Percentiles rank a stretch among this genome's conserved stretches.
phyloP scores from a whole-genome alignment of 2,329 filamentous ascomycete genomes.

The Periconia sp. region DNA sequence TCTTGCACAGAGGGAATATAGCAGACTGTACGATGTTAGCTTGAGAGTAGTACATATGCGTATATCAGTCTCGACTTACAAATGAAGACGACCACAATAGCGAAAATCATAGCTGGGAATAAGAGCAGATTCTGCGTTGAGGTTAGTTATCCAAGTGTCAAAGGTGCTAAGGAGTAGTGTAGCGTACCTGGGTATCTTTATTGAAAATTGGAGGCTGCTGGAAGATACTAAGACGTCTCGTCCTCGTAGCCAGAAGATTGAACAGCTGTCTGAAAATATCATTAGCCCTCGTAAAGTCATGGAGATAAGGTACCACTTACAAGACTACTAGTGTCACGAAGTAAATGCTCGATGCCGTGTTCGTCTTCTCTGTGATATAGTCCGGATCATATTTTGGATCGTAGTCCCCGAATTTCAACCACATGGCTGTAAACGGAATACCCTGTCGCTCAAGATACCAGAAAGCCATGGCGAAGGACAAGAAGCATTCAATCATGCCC shows the following conservation, averaged over 20 bases:
- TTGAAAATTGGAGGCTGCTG: slow-evolving; percentile 73
- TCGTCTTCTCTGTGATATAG: slow-evolving; percentile 56
- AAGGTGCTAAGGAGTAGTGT: neutral
- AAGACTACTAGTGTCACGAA: slow-evolving; percentile 83
- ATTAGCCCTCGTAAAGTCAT: slow-evolving; percentile 7
- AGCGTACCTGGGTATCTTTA: slow-evolving; percentile 55
- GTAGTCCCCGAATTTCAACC: slow-evolving; percentile 59
- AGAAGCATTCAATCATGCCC: slow-evolving; percentile 58
- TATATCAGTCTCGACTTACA: slow-evolving; percentile 18
- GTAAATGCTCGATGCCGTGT: slow-evolving; percentile 74
- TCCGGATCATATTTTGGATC: slow-evolving; percentile 30
- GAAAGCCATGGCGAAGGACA: slow-evolving; percentile 54
- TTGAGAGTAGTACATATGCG: slow-evolving; percentile 2
- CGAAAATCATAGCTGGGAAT: slow-evolving; percentile 73
- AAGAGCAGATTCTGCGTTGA: slow-evolving; percentile 68
- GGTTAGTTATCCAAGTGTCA: too few relatives aligned
- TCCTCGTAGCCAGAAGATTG: slow-evolving; percentile 74
- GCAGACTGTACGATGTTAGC: slow-evolving; percentile 32
- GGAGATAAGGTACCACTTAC: slow-evolving; percentile 50
- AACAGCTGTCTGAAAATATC: slow-evolving; percentile 68
- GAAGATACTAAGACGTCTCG: slow-evolving; percentile 65
- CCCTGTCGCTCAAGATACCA: slow-evolving; percentile 55
- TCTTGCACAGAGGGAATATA: slow-evolving; percentile 71
- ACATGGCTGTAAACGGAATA: slow-evolving; percentile 69
- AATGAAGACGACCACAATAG: slow-evolving; percentile 72